Evolutionary conservation across 2,329 filamentous ascomycete genomes (phyloP), one percentile per base, ranked within the genome.

Genomic region (Penicillium sumatraense): DNA sequence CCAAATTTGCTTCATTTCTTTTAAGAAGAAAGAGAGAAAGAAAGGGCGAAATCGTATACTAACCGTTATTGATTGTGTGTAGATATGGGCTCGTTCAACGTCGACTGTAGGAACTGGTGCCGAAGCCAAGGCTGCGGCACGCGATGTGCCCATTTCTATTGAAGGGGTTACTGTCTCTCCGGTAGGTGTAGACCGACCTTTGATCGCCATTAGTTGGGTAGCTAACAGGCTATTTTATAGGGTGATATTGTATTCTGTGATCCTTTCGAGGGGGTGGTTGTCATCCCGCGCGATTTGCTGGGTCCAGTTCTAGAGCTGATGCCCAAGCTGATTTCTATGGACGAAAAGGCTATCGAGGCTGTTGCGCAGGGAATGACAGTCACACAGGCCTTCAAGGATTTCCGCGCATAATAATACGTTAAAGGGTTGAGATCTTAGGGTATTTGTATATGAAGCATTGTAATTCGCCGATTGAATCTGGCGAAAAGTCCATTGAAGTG

Each of bases 231-330:
- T 9, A 23, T 41, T 27, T 29, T 21, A 3, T 45, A 70, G 76
- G 87, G 88, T 7, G 89, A 92, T 70, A 80, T 91, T 33, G 79
- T 90, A 42, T 86, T 90, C 72, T 83, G 85, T 53, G 89, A 92
- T 68, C 81, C 85, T 4, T 75, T 78, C n/a, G 89, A 90, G 60
- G 89, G 87, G 0, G 83, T 89, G 1, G 88, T 90, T 11, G 80
- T 84, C 24, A 88, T 92, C 54, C 89, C 89, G 1, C 75, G 77
- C 45, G 80, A 80, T 29, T 83, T 85, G 64, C 69, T 91, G 9
- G 78, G 80, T 10, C 80, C 82, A 45, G 83, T 90, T 18, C 66
- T 90, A 11, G 82, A 83, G 46, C 66, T 90, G 60, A 76, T 89
- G 61, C 86, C 86, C 5, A 74, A 71, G 56, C 66, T 81, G 49